phyloP scores from a whole-genome alignment of 176 grass and related monocot species.

The Cenchrus americanus region DNA sequence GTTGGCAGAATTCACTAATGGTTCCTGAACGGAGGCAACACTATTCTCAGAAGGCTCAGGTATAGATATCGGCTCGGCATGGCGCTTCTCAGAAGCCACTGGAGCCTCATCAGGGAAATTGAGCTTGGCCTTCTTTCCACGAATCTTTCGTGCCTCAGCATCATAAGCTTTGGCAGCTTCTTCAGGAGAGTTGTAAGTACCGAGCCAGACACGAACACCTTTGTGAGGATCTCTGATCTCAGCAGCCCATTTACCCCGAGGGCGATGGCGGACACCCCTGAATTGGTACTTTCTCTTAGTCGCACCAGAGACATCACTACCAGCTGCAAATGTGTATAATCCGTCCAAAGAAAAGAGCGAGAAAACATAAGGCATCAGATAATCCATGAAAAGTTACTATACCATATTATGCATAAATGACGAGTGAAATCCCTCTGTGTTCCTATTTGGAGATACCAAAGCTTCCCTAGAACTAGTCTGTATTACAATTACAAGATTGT shows the following conservation, averaged over 20 bases:
- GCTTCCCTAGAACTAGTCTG: not conserved
- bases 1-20: slow-evolving; percentile 11
- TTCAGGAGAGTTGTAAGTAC: slow-evolving; percentile 74
- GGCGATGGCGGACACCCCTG: slow-evolving; percentile 90
- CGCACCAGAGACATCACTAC: slow-evolving; percentile 31
- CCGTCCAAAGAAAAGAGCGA: slow-evolving; percentile 31
- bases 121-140: slow-evolving; percentile 93
- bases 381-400: too few relatives aligned
- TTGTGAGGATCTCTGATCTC: slow-evolving; percentile 66
- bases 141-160: slow-evolving; percentile 59
- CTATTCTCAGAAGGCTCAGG: slow-evolving; percentile 19
- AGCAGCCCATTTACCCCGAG: slow-evolving; percentile 98
- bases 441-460: not conserved
- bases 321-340: slow-evolving; percentile 30
- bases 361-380: slow-evolving; percentile 16
- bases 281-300: slow-evolving; percentile 84
- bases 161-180: too few relatives aligned
- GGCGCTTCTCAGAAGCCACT: slow-evolving; percentile 27
- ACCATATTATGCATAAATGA: too few relatives aligned
- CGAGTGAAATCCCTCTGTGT: not conserved
- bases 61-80: slow-evolving; percentile 10
- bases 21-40: not conserved
- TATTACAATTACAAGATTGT: not conserved
- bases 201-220: slow-evolving; percentile 76
- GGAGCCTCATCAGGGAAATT: slow-evolving; percentile 75